These are phyloP conservation scores for Ophiocordyceps camponoti-saundersi DNA, from an alignment of 2,329 filamentous ascomycete species.

Conservation along the genomic window DNA sequence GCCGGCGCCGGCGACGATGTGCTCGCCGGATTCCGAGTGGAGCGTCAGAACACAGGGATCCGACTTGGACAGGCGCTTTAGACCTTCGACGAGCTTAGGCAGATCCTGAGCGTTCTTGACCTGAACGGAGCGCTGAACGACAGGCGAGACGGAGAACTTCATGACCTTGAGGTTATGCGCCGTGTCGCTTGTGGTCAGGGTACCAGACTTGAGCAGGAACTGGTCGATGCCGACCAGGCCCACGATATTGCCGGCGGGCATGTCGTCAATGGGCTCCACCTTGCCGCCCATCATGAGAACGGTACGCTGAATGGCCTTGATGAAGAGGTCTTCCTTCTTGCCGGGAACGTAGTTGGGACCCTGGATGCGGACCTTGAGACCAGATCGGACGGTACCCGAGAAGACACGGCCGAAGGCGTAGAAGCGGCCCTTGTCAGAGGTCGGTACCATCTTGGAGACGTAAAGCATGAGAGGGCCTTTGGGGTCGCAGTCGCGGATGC, in stretches of 20 bases:
- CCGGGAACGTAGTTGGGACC: constrained; percentile 96
- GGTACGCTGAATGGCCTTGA: constrained; percentile 99
- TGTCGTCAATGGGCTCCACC: constrained; percentile 97
- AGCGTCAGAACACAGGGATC: constrained; percentile 92
- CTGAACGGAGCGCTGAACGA: constrained; percentile 96
- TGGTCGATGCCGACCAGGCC: constrained; percentile 99
- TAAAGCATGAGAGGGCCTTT: constrained; percentile 99
- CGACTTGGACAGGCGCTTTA: constrained; percentile 99
- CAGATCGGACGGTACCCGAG: constrained; percentile 91
- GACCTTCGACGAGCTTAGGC: constrained; percentile 98
- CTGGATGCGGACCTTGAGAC: constrained; percentile 99
- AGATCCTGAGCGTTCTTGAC: constrained; percentile 99
- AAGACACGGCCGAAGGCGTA: constrained; percentile 99
- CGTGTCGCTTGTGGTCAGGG: constrained; percentile 88
- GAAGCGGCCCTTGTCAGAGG: constrained; percentile 99
- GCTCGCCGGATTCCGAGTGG: constrained; percentile 88
- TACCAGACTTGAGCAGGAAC: constrained; percentile 99
- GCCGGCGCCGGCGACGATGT: constrained; percentile 97
- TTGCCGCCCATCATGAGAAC: constrained; percentile 99
- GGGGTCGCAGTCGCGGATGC: constrained; percentile 96
- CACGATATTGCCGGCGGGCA: constrained; percentile 98
- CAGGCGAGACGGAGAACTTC: constrained; percentile 99
- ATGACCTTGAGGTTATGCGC: constrained; percentile 99
- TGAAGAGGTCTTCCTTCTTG: constrained; percentile 97
- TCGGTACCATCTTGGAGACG: constrained; percentile 99